phyloP scores from a whole-genome alignment of 2,329 filamentous ascomycete species.

The Apiospora malaysiana region DNA sequence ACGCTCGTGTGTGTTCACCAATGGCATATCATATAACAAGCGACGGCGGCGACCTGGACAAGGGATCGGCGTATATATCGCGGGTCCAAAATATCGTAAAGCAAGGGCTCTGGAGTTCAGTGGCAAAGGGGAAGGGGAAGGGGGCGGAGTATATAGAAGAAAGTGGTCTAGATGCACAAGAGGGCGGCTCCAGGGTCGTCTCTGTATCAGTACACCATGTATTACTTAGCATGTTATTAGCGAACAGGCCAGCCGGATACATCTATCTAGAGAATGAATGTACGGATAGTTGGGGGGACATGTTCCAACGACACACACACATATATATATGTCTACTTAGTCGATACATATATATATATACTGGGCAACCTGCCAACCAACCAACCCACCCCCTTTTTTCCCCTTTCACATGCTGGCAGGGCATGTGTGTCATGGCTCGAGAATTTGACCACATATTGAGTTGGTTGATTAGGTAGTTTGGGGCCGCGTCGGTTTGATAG shows the following conservation, averaged over 20 bases:
- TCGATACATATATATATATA: too few species aligned
- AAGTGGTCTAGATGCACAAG: not conserved
- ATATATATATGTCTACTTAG: not conserved
- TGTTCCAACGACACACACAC: not conserved
- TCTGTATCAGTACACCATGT: constrained; percentile 12
- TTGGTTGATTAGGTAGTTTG: not conserved
- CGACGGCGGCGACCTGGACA: not conserved
- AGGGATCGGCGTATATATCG: not conserved
- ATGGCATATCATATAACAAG: constrained; percentile 12
- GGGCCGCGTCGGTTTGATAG: not conserved
- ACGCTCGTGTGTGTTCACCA: not conserved
- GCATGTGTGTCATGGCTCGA: not conserved
- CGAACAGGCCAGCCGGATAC: not conserved
- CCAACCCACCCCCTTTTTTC: not conserved
- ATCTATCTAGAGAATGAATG: not conserved
- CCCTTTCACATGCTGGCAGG: not conserved
- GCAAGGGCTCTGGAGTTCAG: not conserved
- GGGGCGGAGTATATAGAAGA: not conserved
- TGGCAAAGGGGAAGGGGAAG: not conserved
- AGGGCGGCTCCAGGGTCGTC: not conserved
- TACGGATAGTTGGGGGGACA: not conserved
- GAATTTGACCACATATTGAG: not conserved
- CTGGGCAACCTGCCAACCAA: too few species aligned
- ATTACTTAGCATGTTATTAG: not conserved
- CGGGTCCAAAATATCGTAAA: not conserved